Evolutionary conservation across 202 grass and related monocot genomes (phyloP).

Genomic region (Dendrocalamus latiflorus): DNA sequence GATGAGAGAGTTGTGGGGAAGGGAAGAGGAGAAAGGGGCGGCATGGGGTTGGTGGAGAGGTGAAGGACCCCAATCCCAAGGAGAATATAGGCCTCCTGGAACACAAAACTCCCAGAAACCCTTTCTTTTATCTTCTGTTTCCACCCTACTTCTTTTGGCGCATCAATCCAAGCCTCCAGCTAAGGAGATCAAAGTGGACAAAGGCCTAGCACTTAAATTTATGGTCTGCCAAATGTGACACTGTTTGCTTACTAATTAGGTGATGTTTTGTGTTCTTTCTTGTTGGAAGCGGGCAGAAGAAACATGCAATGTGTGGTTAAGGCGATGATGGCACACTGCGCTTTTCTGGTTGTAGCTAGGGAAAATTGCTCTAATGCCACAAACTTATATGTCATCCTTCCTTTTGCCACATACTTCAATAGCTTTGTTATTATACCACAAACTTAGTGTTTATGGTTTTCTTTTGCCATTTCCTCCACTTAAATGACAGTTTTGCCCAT

Average conservation of each 20-base stretch:
- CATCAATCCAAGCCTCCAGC: neutral
- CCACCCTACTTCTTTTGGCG: constrained; percentile 12
- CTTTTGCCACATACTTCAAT: too few species aligned
- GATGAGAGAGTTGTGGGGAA: neutral
- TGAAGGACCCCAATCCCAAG: constrained; percentile 53
- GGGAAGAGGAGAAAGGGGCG: neutral
- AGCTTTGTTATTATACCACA: too few species aligned
- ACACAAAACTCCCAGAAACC: neutral
- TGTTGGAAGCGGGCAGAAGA: too few species aligned
- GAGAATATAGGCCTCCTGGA: constrained; percentile 37
- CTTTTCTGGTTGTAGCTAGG: neutral
- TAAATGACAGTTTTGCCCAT: too few species aligned
- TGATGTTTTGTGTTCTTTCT: neutral
- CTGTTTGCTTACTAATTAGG: neutral
- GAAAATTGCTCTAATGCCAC: too few species aligned
- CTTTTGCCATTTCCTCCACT: too few species aligned
- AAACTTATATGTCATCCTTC: too few species aligned
- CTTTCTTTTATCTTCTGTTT: neutral
- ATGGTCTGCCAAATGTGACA: neutral
- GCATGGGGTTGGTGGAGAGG: constrained; percentile 23
- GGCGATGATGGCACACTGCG: too few species aligned
- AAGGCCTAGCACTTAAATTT: neutral
- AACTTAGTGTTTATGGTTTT: too few species aligned
- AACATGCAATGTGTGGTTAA: neutral
- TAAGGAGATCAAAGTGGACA: neutral